phyloP scores from a whole-genome alignment of 768 basidiomycete genomes.

The Boletus rufocinnamomeus region DNA sequence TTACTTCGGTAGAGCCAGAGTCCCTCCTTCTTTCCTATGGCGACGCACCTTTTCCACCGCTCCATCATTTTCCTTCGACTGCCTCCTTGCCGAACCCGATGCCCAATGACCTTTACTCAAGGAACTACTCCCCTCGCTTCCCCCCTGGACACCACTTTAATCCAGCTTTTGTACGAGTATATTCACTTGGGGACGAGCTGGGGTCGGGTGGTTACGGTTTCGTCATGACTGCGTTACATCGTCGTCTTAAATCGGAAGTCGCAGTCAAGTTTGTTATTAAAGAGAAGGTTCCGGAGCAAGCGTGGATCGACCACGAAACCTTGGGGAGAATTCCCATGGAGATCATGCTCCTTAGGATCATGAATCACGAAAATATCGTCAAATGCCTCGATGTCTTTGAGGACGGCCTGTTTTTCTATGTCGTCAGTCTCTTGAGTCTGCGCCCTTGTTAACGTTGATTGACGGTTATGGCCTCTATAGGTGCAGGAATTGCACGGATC shows the following conservation, averaged over 20 bases:
- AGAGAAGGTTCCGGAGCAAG: constrained; percentile 55
- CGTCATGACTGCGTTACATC: constrained; percentile 83
- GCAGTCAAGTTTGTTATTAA: constrained; percentile 97
- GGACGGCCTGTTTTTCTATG: constrained; percentile 81
- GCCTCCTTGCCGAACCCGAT: not conserved
- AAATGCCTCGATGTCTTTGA: constrained; percentile 84
- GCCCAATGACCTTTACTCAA: constrained; percentile 19
- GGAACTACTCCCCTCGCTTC: constrained; percentile 52
- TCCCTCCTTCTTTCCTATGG: constrained; percentile 30
- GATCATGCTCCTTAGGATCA: constrained; percentile 69
- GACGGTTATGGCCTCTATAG: constrained; percentile 40
- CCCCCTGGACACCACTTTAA: constrained; percentile 61
- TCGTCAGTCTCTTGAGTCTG: constrained; percentile 53
- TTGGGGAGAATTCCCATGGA: constrained; percentile 77
- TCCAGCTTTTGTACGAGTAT: constrained; percentile 57
- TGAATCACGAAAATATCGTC: constrained; percentile 81
- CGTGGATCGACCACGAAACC: constrained; percentile 57
- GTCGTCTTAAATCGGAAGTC: constrained; percentile 62
- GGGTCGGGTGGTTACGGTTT: constrained; percentile 95
- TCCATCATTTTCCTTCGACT: constrained; percentile 3
- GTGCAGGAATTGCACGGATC: constrained; percentile 92
- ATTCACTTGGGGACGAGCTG: constrained; percentile 71
- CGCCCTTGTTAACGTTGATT: constrained; percentile 2
- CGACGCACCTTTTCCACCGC: constrained; percentile 4
- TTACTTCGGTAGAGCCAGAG: constrained; percentile 1